These are phyloP conservation scores for Alternaria rosae DNA, from an alignment of 2,329 filamentous ascomycete species.

Conservation along the genomic window DNA sequence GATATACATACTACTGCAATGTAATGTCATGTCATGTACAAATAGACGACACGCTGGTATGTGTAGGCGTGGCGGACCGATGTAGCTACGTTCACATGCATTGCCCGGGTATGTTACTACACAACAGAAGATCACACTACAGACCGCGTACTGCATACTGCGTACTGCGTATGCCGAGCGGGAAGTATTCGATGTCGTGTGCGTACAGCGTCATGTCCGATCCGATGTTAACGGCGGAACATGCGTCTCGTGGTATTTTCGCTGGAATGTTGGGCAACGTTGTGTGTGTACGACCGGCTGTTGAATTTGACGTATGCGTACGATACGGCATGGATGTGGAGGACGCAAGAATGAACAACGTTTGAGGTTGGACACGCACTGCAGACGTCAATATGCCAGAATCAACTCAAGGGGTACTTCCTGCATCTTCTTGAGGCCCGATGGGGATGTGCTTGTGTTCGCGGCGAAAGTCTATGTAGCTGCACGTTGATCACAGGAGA, in stretches of 20 bases:
- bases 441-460: neutral
- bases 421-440: conserved; percentile 7
- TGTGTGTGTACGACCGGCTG: conserved; percentile 2
- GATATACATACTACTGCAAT: too few relatives aligned
- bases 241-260: neutral
- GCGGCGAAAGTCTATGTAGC: neutral
- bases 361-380: conserved; percentile 5
- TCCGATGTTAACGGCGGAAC: neutral
- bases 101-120: too few relatives aligned
- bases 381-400: conserved; percentile 19
- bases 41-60: conserved; percentile 1
- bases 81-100: conserved; percentile 3
- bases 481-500: neutral
- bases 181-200: conserved; percentile 12
- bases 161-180: conserved; percentile 13
- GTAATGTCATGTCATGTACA: too few relatives aligned
- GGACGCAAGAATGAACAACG: conserved; percentile 9
- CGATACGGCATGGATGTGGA: neutral
- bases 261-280: conserved; percentile 3
- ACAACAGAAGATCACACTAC: too few relatives aligned
- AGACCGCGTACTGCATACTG: neutral
- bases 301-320: conserved; percentile 3
- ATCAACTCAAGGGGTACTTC: neutral
- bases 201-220: conserved; percentile 7
- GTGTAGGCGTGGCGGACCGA: conserved; percentile 5